phyloP scores from a whole-genome alignment of 2,329 filamentous ascomycete species.

The Aspergillus vadensis region DNA sequence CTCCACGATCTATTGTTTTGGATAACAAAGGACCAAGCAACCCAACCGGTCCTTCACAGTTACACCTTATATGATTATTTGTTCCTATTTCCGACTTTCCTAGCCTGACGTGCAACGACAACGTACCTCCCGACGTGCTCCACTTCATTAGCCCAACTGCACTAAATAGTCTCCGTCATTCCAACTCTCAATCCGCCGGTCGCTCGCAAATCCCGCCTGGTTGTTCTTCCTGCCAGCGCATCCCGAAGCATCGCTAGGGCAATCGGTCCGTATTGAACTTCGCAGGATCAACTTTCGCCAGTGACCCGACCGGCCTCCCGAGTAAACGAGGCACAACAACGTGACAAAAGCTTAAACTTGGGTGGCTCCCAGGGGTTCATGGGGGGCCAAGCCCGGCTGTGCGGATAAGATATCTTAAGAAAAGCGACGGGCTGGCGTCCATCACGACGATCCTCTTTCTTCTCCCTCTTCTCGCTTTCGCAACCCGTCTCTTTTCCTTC shows the following conservation, averaged over 20 bases:
- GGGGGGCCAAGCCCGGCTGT: constrained; percentile 9
- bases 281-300: background rate
- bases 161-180: background rate
- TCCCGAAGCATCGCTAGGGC: background rate
- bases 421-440: background rate
- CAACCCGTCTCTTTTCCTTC: constrained; percentile 14
- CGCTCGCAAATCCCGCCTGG: background rate
- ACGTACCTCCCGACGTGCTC: background rate
- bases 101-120: background rate
- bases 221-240: background rate
- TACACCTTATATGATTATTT: background rate
- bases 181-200: background rate
- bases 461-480: background rate
- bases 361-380: constrained; percentile 10
- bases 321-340: background rate
- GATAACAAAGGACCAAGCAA: background rate
- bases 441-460: background rate
- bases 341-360: constrained; percentile 7
- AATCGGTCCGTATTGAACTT: background rate
- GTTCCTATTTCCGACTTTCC: background rate
- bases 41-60: background rate
- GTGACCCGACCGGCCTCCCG: background rate
- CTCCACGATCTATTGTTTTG: background rate
- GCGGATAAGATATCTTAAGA: constrained; percentile 14
- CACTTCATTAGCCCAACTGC: background rate